These are phyloP conservation scores for Penicillium verhagenii DNA, from an alignment of 495 filamentous ascomycete species.

Conservation along the genomic window DNA sequence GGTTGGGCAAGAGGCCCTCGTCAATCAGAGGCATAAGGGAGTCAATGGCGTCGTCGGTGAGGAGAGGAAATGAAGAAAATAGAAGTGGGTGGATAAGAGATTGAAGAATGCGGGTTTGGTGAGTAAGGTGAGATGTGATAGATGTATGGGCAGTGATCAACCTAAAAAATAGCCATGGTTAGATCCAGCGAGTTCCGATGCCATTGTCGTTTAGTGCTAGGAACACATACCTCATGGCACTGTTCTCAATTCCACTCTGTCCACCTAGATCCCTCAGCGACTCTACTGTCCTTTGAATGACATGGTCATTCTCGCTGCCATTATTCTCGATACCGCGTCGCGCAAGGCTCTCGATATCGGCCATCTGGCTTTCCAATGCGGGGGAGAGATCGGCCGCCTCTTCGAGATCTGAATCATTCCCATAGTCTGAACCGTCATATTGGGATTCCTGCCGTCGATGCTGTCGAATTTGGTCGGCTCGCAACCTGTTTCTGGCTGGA, in stretches of 20 bases:
- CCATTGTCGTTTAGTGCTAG: conserved; percentile 1
- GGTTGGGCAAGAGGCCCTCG: conserved; percentile 49
- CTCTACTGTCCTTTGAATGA: conserved; percentile 70
- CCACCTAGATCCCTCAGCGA: conserved; percentile 73
- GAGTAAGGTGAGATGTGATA: conserved; percentile 75
- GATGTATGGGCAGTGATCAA: conserved; percentile 86
- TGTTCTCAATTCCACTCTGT: conserved; percentile 78
- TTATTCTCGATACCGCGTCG: conserved; percentile 70
- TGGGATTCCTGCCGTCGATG: conserved; percentile 50
- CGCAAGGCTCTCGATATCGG: conserved; percentile 72
- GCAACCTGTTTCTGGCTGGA: conserved; percentile 28
- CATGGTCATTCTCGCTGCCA: conserved; percentile 63
- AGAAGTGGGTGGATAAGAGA: conserved; percentile 70
- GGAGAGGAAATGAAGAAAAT: conserved; percentile 47
- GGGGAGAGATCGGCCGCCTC: conserved; percentile 66
- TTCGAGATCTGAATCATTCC: conserved; percentile 70
- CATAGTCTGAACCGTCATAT: conserved; percentile 60
- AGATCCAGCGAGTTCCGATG: conserved; percentile 17
- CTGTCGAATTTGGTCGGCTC: conserved; percentile 33
- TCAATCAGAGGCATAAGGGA: conserved; percentile 64
- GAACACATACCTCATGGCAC: conserved; percentile 66
- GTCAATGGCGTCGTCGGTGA: conserved; percentile 69
- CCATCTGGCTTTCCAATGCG: conserved; percentile 70
- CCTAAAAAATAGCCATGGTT: conserved; percentile 40
- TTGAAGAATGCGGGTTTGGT: conserved; percentile 80